Conservation (phyloP, 805 yeast genomes). For the Saccharomycopsis fibuligera region DNA sequence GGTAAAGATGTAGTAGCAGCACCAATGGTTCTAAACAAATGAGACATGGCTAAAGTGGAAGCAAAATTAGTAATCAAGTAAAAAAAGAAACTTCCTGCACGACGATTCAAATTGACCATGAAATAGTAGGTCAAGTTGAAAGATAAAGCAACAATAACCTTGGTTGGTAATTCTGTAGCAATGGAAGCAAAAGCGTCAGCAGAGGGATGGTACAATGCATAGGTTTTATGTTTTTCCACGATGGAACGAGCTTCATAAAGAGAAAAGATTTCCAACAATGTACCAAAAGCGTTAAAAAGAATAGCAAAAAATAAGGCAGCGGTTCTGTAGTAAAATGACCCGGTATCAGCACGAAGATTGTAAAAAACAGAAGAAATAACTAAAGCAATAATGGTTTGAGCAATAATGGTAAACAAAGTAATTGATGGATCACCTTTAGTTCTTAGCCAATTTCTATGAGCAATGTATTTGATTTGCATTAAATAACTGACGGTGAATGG, state of each 20-base stretch:
- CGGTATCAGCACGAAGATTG: constrained; percentile 38
- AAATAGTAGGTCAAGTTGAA: constrained; percentile 49
- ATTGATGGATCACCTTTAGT: constrained; percentile 45
- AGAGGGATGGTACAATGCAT: constrained; percentile 52
- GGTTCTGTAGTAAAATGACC: constrained; percentile 48
- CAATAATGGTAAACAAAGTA: constrained; percentile 35
- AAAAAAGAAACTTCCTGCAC: constrained; percentile 49
- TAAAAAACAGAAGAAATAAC: constrained; percentile 53
- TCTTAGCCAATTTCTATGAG: constrained; percentile 43
- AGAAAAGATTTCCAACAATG: constrained; percentile 50
- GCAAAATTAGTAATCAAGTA: constrained; percentile 38
- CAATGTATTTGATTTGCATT: constrained; percentile 45
- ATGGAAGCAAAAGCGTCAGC: constrained; percentile 53
- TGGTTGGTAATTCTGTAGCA: constrained; percentile 46
- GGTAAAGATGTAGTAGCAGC: constrained; percentile 33
- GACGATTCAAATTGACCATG: constrained; percentile 45
- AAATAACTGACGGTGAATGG: constrained; percentile 46
- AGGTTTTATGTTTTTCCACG: constrained; percentile 52
- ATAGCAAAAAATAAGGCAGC: constrained; percentile 65
- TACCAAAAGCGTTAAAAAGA: constrained; percentile 55
- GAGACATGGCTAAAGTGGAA: constrained; percentile 40
- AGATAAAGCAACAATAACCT: constrained; percentile 35
- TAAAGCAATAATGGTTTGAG: constrained; percentile 48
- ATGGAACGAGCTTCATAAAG: constrained; percentile 50
- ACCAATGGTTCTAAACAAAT: constrained; percentile 36